Evolutionary conservation across 441 rosid genomes (phyloP).

Genomic region (Croton laevigatus): DNA sequence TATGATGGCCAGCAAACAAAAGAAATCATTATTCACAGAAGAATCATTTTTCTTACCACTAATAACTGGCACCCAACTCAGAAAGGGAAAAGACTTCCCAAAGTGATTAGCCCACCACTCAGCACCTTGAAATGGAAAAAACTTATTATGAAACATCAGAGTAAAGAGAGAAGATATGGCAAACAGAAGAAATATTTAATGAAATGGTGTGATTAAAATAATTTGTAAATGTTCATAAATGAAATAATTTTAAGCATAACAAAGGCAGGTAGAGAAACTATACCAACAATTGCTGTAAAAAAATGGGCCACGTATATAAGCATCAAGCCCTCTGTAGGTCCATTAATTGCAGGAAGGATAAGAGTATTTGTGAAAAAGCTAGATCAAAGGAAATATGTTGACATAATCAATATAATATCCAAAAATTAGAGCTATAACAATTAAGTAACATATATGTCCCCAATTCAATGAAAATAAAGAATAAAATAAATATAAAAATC

Average conservation of each 20-base stretch:
- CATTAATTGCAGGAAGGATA: conserved; percentile 88
- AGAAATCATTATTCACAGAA: neutral
- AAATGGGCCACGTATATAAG: conserved; percentile 72
- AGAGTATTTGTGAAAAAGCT: conserved; percentile 94
- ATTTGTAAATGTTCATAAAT: neutral
- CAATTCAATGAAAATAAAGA: conserved; percentile 4
- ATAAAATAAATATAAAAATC: conserved; percentile 17
- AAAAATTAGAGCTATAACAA: conserved; percentile 12
- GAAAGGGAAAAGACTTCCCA: conserved; percentile 61
- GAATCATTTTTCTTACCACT: conserved; percentile 44
- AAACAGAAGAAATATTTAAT: neutral
- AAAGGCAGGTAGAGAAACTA: conserved; percentile 23
- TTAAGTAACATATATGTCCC: neutral
- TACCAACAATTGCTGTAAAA: conserved; percentile 82
- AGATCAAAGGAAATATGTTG: conserved; percentile 29
- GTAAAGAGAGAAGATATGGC: neutral
- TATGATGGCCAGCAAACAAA: neutral
- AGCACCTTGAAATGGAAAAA: conserved; percentile 52
- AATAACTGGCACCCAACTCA: conserved; percentile 80
- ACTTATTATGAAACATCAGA: conserved; percentile 10
- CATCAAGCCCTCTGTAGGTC: conserved; percentile 97
- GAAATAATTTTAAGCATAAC: neutral
- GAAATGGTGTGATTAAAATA: neutral
- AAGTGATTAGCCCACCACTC: conserved; percentile 87
- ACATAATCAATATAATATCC: conserved; percentile 12